Conservation (phyloP, 2,329 filamentous ascomycete species). For the Beauveria caledonica region DNA sequence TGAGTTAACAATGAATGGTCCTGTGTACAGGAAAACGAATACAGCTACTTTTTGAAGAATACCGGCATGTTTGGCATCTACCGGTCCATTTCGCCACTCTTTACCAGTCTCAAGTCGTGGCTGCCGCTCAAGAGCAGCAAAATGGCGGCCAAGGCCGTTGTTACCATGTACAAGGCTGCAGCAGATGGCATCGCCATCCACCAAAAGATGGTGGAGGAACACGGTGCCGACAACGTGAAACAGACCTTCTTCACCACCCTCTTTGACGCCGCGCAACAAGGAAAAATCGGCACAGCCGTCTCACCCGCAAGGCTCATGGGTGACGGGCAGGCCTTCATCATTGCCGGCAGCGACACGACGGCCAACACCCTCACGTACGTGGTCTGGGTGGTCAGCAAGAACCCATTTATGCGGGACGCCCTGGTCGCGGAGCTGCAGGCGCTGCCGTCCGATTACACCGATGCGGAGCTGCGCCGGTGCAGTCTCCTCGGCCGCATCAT, state of each 20-base stretch:
- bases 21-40: background rate
- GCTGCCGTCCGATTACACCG: constrained; percentile 21
- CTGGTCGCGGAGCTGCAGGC: constrained; percentile 28
- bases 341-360: constrained; percentile 45
- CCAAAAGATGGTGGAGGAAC: background rate
- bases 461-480: constrained; percentile 19
- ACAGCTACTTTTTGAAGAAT: constrained; percentile 1
- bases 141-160: background rate
- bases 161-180: background rate
- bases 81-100: background rate
- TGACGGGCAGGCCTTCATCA: constrained; percentile 36
- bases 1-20: background rate
- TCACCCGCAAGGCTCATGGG: constrained; percentile 24
- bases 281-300: constrained; percentile 21
- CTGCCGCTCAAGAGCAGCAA: background rate
- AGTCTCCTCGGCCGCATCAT: constrained; percentile 34
- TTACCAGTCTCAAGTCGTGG: background rate
- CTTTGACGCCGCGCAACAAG: constrained; percentile 23
- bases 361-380: constrained; percentile 41
- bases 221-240: background rate
- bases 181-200: background rate
- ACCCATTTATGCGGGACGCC: constrained; percentile 20
- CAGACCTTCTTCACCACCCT: constrained; percentile 30
- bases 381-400: constrained; percentile 29
- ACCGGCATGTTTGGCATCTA: constrained; percentile 2